A percentile compares a stretch with the other conserved stretches of the same genome.
These are phyloP conservation scores for Saccharomycopsis javanensis DNA, from an alignment of 805 yeast species.

Conservation along the genomic window DNA sequence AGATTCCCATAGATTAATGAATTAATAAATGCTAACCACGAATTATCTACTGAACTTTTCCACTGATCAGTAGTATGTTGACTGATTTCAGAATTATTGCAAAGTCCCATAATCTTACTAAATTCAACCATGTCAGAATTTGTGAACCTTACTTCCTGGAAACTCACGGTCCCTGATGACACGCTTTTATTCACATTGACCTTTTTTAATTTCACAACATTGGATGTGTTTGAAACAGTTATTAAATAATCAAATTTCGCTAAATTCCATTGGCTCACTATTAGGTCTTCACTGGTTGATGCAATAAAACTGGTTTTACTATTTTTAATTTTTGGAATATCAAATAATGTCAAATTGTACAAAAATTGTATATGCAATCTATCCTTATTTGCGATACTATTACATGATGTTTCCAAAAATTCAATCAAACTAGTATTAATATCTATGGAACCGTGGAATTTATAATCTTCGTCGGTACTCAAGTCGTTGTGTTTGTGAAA, in stretches of 20 bases:
- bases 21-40: neutral
- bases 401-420: neutral
- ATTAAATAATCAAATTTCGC: neutral
- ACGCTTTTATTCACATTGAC: neutral
- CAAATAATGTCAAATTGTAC: neutral
- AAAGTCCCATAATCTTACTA: neutral
- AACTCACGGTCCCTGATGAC: neutral
- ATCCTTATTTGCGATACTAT: neutral
- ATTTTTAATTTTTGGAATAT: neutral
- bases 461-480: neutral
- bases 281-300: neutral
- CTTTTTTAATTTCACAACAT: neutral
- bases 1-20: neutral
- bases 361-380: neutral
- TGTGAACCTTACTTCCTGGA: neutral
- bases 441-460: neutral
- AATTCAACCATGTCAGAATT: neutral
- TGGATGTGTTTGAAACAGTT: neutral
- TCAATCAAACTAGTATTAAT: slow-evolving; percentile 1
- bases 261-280: neutral
- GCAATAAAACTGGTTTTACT: neutral
- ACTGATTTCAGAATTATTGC: neutral
- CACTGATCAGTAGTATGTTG: neutral
- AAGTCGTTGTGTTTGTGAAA: slow-evolving; percentile 1
- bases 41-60: neutral